These are phyloP conservation scores for Pholiota microspora DNA, from an alignment of 768 basidiomycete species.

Conservation along the genomic window DNA sequence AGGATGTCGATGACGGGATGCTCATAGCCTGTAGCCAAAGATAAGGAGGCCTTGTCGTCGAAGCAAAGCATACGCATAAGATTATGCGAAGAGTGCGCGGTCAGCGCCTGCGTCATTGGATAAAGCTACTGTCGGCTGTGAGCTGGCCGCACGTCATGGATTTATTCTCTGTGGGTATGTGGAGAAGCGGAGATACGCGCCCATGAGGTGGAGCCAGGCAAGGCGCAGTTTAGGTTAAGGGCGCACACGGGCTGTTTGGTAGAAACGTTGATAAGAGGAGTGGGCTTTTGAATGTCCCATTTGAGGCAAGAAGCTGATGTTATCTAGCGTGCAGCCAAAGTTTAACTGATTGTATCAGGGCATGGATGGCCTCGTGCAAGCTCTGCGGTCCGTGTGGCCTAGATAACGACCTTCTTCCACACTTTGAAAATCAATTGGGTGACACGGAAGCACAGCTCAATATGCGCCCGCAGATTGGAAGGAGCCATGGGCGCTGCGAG, in stretches of 20 bases:
- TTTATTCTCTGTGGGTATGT: slow-evolving; percentile 12
- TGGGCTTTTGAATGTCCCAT: slow-evolving; percentile 3
- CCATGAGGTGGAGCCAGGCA: slow-evolving; percentile 7
- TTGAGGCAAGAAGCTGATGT: background rate
- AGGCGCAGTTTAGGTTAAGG: slow-evolving; percentile 11
- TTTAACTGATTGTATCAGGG: background rate
- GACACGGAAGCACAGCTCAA: slow-evolving; percentile 4
- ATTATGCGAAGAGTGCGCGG: too few relatives aligned
- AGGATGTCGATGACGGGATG: too few relatives aligned
- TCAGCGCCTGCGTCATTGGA: too few relatives aligned
- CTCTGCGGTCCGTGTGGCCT: slow-evolving; percentile 12
- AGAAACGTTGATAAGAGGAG: slow-evolving; percentile 2
- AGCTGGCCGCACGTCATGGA: slow-evolving; percentile 7
- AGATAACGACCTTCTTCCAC: slow-evolving; percentile 10
- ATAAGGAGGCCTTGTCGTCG: too few relatives aligned
- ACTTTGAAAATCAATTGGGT: slow-evolving; percentile 8
- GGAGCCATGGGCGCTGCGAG: slow-evolving; percentile 10
- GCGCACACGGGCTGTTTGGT: slow-evolving; percentile 7
- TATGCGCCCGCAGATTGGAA: slow-evolving; percentile 8
- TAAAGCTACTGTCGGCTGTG: background rate
- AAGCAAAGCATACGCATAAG: too few relatives aligned
- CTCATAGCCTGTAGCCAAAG: too few relatives aligned
- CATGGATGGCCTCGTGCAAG: slow-evolving; percentile 11
- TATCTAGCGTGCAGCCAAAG: background rate
- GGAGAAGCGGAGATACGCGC: slow-evolving; percentile 11